Conservation (phyloP, 257 asterid species). For the Solanum ahanhuiri region DNA sequence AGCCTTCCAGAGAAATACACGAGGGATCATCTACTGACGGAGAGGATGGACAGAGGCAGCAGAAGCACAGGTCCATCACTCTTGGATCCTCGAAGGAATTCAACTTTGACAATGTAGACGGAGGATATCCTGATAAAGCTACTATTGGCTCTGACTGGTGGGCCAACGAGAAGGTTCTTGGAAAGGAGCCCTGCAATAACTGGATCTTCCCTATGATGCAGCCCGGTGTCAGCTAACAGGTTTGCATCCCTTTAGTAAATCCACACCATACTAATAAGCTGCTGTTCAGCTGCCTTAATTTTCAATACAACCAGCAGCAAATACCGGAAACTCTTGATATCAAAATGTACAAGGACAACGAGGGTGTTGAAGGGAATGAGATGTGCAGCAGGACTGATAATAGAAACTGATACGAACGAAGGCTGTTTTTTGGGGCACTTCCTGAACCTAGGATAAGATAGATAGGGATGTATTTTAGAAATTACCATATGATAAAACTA, state of each 20-base stretch:
- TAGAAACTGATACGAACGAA: background rate
- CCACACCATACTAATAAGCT: background rate
- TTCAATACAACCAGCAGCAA: constrained; percentile 1
- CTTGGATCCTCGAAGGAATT: constrained; percentile 80
- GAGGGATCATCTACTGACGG: constrained; percentile 21
- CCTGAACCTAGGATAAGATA: constrained; percentile 2
- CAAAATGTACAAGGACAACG: background rate
- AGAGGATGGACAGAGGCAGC: constrained; percentile 28
- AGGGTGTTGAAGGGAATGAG: constrained; percentile 2
- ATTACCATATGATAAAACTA: constrained; percentile 5
- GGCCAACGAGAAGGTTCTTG: constrained; percentile 36
- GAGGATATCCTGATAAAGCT: constrained; percentile 29
- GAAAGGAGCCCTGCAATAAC: constrained; percentile 17
- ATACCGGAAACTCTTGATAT: background rate
- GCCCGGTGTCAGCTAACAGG: constrained; percentile 27
- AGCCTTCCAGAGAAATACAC: constrained; percentile 14
- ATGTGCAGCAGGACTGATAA: constrained; percentile 8
- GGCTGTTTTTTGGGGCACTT: constrained; percentile 5
- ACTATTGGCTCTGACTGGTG: constrained; percentile 61
- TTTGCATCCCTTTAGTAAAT: background rate
- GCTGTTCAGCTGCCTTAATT: background rate
- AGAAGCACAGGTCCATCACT: constrained; percentile 48
- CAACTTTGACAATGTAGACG: constrained; percentile 58
- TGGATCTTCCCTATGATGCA: constrained; percentile 43
- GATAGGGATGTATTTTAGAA: background rate